Evolutionary conservation across 1,284 basidiomycete species (phyloP).

Genomic region (Cutaneotrichosporon dermatis): DNA sequence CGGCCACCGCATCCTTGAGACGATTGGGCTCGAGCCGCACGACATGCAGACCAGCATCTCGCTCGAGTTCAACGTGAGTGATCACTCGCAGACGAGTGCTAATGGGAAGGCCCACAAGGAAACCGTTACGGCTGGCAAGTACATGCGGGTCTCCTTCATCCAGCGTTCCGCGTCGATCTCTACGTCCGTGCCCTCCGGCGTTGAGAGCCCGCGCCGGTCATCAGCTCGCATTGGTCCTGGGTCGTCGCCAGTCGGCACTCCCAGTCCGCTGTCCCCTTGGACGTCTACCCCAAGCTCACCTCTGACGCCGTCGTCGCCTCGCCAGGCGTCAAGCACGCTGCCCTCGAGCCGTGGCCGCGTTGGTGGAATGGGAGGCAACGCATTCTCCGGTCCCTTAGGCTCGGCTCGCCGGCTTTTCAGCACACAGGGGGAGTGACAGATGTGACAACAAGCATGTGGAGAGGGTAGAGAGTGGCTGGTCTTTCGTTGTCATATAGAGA

Average conservation of each 20-base stretch:
- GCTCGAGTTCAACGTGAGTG: conserved; percentile 75
- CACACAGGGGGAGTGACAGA: conserved; percentile 1
- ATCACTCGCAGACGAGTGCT: no score
- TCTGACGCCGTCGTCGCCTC: conserved; percentile 5
- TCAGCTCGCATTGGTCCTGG: background rate
- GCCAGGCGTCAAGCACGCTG: background rate
- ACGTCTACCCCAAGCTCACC: background rate
- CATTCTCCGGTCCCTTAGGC: conserved; percentile 17
- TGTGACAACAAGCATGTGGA: background rate
- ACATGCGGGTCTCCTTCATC: background rate
- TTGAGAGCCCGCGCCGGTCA: background rate
- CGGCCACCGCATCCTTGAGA: conserved; percentile 71
- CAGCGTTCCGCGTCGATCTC: conserved; percentile 3
- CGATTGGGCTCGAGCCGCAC: conserved; percentile 51
- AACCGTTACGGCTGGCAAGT: no score
- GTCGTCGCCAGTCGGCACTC: background rate
- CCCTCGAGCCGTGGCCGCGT: conserved; percentile 6
- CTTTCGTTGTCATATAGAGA: conserved; percentile 1
- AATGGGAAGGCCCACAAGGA: no score
- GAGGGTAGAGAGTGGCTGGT: background rate
- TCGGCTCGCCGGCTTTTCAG: conserved; percentile 11
- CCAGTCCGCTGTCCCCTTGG: conserved; percentile 3
- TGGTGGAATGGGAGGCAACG: background rate
- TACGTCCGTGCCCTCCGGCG: background rate
- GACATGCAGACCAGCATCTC: conserved; percentile 70